Conservation (phyloP, 805 yeast species). For the Maudiozyma bulderi region DNA sequence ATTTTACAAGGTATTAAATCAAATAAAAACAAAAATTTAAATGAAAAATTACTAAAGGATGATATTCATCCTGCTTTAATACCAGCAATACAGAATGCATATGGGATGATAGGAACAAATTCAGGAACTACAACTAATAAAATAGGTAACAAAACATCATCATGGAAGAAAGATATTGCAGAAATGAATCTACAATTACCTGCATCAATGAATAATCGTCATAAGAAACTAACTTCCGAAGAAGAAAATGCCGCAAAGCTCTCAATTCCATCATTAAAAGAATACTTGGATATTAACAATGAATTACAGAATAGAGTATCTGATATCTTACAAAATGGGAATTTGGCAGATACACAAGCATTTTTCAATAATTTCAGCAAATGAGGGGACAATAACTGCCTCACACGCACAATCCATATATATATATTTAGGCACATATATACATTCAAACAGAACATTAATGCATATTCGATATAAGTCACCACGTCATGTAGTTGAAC, state of each 20-base stretch:
- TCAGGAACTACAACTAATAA: neutral
- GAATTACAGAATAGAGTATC: neutral
- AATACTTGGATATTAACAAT: neutral
- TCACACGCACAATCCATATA: neutral
- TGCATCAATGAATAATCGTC: too few species aligned
- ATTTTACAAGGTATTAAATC: constrained; percentile 5
- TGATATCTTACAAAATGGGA: neutral
- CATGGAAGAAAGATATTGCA: constrained; percentile 4
- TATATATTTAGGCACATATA: neutral
- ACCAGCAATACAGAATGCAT: constrained; percentile 21
- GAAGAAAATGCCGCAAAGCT: too few species aligned
- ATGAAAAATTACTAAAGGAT: constrained; percentile 13
- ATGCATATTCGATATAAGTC: too few species aligned
- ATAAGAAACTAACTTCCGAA: too few species aligned
- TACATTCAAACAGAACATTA: too few species aligned
- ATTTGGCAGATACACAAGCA: neutral
- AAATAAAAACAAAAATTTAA: constrained; percentile 10
- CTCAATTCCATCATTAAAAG: neutral
- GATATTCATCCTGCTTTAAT: constrained; percentile 23
- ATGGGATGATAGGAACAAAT: constrained; percentile 12
- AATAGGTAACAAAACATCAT: neutral
- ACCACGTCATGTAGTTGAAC: too few species aligned
- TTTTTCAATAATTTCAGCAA: neutral
- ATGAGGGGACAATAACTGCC: neutral
- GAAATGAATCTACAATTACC: constrained; percentile 4